phyloP scores from a whole-genome alignment of 2,329 filamentous ascomycete species.

The Phialocephala subalpina region DNA sequence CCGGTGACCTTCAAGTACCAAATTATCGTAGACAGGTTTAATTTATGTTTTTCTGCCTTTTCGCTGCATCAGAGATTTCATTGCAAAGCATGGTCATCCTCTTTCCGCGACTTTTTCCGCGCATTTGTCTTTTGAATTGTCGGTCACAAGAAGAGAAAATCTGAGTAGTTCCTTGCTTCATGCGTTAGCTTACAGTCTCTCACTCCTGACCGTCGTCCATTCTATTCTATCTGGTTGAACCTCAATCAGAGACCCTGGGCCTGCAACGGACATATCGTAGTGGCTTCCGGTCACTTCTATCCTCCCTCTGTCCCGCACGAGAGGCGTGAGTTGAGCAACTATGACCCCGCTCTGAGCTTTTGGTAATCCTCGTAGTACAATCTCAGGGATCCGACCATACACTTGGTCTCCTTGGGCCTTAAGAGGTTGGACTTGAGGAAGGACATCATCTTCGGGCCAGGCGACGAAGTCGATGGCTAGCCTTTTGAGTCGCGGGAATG shows the following conservation, averaged over 20 bases:
- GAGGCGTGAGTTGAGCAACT: neutral
- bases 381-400: neutral
- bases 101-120: neutral
- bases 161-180: too few species aligned
- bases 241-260: too few species aligned
- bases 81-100: neutral
- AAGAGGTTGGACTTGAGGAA: neutral
- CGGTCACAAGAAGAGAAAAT: neutral
- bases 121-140: neutral
- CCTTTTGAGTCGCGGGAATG: neutral
- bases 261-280: too few species aligned
- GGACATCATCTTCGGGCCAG: neutral
- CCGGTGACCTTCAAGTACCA: neutral
- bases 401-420: neutral
- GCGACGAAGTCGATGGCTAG: neutral
- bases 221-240: too few species aligned
- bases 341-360: neutral
- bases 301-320: neutral
- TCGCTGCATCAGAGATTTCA: neutral
- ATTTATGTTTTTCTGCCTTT: neutral
- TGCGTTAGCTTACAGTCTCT: too few species aligned
- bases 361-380: neutral
- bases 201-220: too few species aligned
- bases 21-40: neutral
- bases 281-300: neutral